Evolutionary conservation across 202 grass and related monocot species (phyloP).

Genomic region (Cymbopogon flexuosus): DNA sequence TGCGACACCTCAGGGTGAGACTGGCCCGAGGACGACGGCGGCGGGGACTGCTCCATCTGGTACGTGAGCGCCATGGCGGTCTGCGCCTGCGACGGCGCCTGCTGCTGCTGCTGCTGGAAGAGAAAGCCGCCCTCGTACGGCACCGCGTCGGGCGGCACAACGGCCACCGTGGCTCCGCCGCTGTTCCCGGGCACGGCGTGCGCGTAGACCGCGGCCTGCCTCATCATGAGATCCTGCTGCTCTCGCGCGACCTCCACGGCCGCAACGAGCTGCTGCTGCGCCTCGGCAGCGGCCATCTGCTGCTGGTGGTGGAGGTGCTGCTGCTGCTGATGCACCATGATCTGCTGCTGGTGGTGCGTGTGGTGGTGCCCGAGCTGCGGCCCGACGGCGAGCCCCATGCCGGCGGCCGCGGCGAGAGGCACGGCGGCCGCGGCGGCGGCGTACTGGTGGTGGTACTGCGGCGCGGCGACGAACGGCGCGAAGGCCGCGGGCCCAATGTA

Average conservation of each 20-base stretch:
- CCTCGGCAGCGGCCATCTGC: conserved; percentile 25
- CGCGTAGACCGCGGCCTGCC: conserved; percentile 15
- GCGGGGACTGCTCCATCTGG: conserved; percentile 40
- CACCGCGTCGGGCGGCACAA: conserved; percentile 16
- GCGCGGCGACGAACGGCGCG: conserved; percentile 19
- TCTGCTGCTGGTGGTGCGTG: conserved; percentile 37
- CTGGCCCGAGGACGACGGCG: conserved; percentile 41
- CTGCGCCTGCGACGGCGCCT: conserved; percentile 26
- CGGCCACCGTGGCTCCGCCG: conserved; percentile 28
- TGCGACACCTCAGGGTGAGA: conserved; percentile 41
- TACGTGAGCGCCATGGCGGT: conserved; percentile 27
- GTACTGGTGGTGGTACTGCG: conserved; percentile 4
- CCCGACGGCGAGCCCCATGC: conserved; percentile 15
- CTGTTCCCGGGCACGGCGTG: conserved; percentile 7
- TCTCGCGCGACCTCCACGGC: conserved; percentile 29
- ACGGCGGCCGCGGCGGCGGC: neutral
- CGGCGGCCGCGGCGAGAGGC: neutral
- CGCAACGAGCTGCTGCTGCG: conserved; percentile 29
- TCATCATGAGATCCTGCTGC: conserved; percentile 37
- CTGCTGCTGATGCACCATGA: neutral
- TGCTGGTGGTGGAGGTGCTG: conserved; percentile 33
- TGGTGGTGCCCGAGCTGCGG: neutral
- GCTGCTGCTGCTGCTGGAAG: conserved; percentile 17
- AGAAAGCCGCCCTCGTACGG: conserved; percentile 31
- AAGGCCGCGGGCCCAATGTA: conserved; percentile 53